These are phyloP conservation scores for Rhodomyrtus tomentosa DNA, from an alignment of 345 rosid genomes.

Conservation along the genomic window DNA sequence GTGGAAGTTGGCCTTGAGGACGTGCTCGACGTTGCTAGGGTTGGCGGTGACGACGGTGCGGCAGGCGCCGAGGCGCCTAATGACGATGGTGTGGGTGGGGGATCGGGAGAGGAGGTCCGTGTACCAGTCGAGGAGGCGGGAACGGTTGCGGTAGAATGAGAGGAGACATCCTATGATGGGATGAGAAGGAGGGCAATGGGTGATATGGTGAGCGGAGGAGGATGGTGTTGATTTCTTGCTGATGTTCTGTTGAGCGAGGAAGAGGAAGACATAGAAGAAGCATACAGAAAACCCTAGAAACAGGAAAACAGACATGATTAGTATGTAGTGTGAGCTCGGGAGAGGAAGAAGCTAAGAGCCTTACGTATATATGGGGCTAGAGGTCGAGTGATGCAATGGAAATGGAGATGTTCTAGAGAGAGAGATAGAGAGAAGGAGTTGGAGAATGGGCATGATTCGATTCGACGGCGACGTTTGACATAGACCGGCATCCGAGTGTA, in stretches of 20 bases:
- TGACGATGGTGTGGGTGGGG: slow-evolving; percentile 37
- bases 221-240: neutral
- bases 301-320: neutral
- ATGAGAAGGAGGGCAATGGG: slow-evolving; percentile 26
- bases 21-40: slow-evolving; percentile 53
- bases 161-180: slow-evolving; percentile 61
- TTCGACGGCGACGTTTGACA: neutral
- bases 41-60: slow-evolving; percentile 63
- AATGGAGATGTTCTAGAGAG: neutral
- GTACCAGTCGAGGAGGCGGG: slow-evolving; percentile 66
- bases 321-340: neutral
- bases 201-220: neutral
- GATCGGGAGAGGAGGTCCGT: slow-evolving; percentile 50
- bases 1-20: slow-evolving; percentile 49
- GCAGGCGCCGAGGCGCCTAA: slow-evolving; percentile 39
- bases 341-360: neutral
- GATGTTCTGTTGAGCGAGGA: neutral
- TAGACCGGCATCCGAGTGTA: neutral
- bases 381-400: neutral
- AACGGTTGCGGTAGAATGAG: slow-evolving; percentile 52
- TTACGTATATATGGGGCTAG: neutral
- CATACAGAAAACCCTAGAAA: neutral
- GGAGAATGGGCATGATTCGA: neutral
- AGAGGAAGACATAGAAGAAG: neutral
- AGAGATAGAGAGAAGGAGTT: neutral